Evolutionary conservation across 2,329 filamentous ascomycete species (phyloP), one percentile per base, ranked within the genome.

Genomic region (Aspergillus transmontanensis): DNA sequence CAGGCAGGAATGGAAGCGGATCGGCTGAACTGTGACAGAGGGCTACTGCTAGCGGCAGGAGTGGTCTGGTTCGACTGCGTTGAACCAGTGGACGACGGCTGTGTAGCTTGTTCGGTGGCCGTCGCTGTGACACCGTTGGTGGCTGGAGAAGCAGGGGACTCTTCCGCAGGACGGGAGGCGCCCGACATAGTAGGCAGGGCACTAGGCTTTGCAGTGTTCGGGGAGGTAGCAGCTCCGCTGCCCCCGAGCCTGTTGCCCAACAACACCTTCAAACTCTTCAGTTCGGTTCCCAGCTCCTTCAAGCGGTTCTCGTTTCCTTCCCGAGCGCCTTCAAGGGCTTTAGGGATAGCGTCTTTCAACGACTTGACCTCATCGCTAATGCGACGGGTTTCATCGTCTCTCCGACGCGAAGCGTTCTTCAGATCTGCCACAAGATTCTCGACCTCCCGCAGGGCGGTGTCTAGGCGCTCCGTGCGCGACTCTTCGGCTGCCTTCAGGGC

Each of bases 241-340:
- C 72, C 75, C 66, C 81, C 80, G 51, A 90, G 83, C 50, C 88
- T 81, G 76, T 89, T 90, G 39, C 84, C 84, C 57, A 99, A 87
- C 59, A 99, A 83, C 2, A 92, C 91, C 85, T 97, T 98, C 72
- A 99, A 82, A 76, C 94, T 97, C 82, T 91, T 93, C 71, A 99
- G 84, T 79, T 99, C 95, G 7, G 85, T 86, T 69, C 92, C 91
- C 68, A 99, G 87, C 71, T 98, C 95, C 77, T 89, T 90, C 63
- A 99, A 82, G 56, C 93, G 86, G 68, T 83, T 86, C 74, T 98
- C 94, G 30, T 91, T 92, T 59, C 88, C 85, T 65, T 94, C 91
- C 79, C 94, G 94, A 74, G 97, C 93, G 59, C 90, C 90, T 67
- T 95, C 89, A 72, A 99, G 86, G 2, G 94, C 94, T 77, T 91